Evolutionary conservation across 2,329 filamentous ascomycete species (phyloP), one percentile per base, ranked within the genome.

Genomic region (Alternaria triticimaculans): DNA sequence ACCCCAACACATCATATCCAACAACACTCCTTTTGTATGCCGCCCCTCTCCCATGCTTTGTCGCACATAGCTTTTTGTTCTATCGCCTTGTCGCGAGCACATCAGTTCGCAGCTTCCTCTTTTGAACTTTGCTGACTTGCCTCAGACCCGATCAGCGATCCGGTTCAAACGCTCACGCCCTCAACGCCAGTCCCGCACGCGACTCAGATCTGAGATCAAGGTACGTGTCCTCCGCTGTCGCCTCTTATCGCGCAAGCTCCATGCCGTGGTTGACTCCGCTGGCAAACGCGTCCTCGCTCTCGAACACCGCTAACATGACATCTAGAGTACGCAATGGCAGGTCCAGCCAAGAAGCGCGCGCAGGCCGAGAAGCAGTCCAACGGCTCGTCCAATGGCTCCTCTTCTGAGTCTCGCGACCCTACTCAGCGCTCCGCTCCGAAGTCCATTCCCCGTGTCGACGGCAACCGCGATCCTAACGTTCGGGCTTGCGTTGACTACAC

Each of bases 291-390:
- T 60, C 41, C 46, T 53, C 55, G 50, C 58, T 48, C 50, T 37
- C 30, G 21, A 51, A 28, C 64, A 67, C 49, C 61, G 51, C 72
- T 77, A 63, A 76, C 64, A 62, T 56, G 62, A 33, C 11, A 26
- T 59, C 30, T 58, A 76, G 64, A 65, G 53, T 63, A 56, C 63
- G 66, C 58, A 44, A 83, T 83, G 82, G 79, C 71, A 21, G 79
- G 78, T 44, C 71, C 80, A 48, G 49, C 71, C 1, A 82, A 80
- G 74, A 72, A 73, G 48, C 77, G 74, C 46, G 72, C 72, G 11
- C 66, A 77, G 58, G 64, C 68, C 20, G 72, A 81, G 71, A 71
- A 74, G 53, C 63, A 72, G 53, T 55, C 62, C 25, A 62, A 72
- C 25, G 69, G 66, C 51, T 78, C 76, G 30, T 71, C 73, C 25